Evolutionary conservation across 352 stramenopile species (phyloP), one percentile per base, ranked within the genome.

Genomic region (Globisporangium nodosum): DNA sequence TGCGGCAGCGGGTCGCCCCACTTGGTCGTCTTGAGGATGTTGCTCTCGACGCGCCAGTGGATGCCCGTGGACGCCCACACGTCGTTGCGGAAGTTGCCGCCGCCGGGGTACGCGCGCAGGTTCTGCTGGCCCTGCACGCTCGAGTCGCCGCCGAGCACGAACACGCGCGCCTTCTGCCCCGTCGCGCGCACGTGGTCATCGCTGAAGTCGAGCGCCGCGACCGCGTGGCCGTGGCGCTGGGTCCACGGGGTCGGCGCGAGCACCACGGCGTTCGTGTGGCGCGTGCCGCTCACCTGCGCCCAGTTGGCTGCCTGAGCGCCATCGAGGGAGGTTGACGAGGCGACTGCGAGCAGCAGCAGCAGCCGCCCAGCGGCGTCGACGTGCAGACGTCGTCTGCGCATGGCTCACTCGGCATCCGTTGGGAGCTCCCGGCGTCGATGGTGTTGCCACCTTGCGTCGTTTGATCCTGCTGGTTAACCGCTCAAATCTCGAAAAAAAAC

Each of bases 11-110:
- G 72, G 39, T 91, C 77, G 33, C 79, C 76, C 76, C 76, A 89
- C 51, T 88, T 86, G 54, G 73, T 90, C 1, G 58, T 79, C 57
- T 83, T 82, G 18, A 91, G 70, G 46, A 87, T 74, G 42, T 82
- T 89, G 4, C 67, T 72, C 52, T 72, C 60, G 16, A 81, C 69
- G 0, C 70, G 60, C 81, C 78, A 89, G 11, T 49, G 63, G 40
- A 84, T 73, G 16, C 78, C 78, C 4, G 81, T 88, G 8, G 76
- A 85, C 27, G 78, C 68, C 81, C 81, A 91, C n/a, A 90, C 77
- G 55, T 91, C 81, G 61, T 91, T 91, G 18, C 64, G 65, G 52
- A 90, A 70, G 21, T 56, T 63, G 40, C 80, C 81, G 11, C 81
- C 81, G 56, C 81, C 81, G 0, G 81, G 81, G 33, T 90, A 91